phyloP scores from a whole-genome alignment of 2,329 filamentous ascomycete species.

The Cladosporium sp. region DNA sequence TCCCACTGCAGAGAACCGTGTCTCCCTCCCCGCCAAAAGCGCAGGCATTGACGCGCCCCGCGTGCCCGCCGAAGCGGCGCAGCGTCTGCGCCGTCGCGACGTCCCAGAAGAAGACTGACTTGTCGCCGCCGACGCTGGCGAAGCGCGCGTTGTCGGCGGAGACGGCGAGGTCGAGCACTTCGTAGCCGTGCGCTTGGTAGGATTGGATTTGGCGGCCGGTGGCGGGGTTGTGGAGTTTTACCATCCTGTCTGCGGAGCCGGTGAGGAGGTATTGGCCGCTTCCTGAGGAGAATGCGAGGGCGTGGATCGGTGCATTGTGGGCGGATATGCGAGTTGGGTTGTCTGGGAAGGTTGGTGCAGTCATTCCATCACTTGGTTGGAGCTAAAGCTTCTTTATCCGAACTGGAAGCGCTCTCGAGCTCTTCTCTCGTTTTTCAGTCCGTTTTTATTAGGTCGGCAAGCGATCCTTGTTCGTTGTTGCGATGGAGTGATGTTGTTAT shows the following conservation, averaged over 20 bases:
- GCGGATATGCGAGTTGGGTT: neutral
- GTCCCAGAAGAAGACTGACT: conserved; percentile 90
- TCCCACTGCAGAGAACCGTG: conserved; percentile 63
- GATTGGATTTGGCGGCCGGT: conserved; percentile 64
- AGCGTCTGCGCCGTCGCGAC: conserved; percentile 73
- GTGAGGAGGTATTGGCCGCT: conserved; percentile 61
- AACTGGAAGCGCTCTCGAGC: no score
- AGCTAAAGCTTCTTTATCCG: no score
- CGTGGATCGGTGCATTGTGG: conserved; percentile 35
- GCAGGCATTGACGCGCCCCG: conserved; percentile 70
- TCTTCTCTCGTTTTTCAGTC: no score
- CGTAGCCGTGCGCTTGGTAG: conserved; percentile 86
- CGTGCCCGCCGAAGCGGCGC: conserved; percentile 61
- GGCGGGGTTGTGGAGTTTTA: conserved; percentile 77
- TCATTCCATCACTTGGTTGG: conserved; percentile 1
- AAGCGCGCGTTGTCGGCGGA: conserved; percentile 73
- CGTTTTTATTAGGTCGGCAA: no score
- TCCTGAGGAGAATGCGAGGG: conserved; percentile 45
- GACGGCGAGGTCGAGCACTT: conserved; percentile 76
- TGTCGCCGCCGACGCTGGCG: conserved; percentile 81
- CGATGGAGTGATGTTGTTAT: no score
- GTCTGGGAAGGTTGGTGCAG: neutral
- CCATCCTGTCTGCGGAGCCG: conserved; percentile 74
- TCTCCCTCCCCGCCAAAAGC: conserved; percentile 72
- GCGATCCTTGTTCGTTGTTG: no score